Conservation (phyloP, 345 rosid species). For the Pugionium dolabratum region DNA sequence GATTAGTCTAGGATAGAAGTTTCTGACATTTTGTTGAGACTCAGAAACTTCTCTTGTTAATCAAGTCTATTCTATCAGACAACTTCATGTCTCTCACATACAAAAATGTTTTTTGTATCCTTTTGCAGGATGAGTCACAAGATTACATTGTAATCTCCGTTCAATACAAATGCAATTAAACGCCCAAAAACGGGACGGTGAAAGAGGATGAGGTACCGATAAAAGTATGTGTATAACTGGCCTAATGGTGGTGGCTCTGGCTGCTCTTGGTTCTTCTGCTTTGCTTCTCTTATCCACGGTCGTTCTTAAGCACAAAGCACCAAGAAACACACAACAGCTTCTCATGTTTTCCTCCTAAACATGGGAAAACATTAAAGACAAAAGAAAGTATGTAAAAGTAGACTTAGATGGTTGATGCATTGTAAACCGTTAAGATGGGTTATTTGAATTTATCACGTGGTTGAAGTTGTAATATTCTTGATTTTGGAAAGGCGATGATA, state of each 20-base stretch:
- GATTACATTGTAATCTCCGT: slow-evolving; percentile 94
- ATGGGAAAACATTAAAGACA: background rate
- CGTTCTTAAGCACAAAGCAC: slow-evolving; percentile 33
- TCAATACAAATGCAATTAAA: slow-evolving; percentile 93
- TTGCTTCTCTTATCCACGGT: slow-evolving; percentile 30
- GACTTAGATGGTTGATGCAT: slow-evolving; percentile 21
- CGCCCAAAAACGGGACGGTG: slow-evolving; percentile 92
- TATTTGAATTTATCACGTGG: slow-evolving; percentile 30
- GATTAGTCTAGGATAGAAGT: slow-evolving; percentile 1
- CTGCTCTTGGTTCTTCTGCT: slow-evolving; percentile 36
- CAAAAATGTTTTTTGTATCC: background rate
- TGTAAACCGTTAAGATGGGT: slow-evolving; percentile 32
- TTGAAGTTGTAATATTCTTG: slow-evolving; percentile 22
- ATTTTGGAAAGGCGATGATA: background rate
- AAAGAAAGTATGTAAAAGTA: slow-evolving; percentile 11
- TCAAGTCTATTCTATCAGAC: background rate
- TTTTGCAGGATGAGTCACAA: slow-evolving; percentile 79
- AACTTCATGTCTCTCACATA: background rate
- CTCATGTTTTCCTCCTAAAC: slow-evolving; percentile 12
- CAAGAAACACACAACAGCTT: slow-evolving; percentile 24
- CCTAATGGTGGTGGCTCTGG: slow-evolving; percentile 28
- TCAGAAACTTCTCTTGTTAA: background rate
- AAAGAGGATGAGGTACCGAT: slow-evolving; percentile 21
- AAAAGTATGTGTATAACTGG: slow-evolving; percentile 31
- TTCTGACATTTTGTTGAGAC: background rate